Conservation (phyloP, 805 yeast genomes). For the Candida argentea region DNA sequence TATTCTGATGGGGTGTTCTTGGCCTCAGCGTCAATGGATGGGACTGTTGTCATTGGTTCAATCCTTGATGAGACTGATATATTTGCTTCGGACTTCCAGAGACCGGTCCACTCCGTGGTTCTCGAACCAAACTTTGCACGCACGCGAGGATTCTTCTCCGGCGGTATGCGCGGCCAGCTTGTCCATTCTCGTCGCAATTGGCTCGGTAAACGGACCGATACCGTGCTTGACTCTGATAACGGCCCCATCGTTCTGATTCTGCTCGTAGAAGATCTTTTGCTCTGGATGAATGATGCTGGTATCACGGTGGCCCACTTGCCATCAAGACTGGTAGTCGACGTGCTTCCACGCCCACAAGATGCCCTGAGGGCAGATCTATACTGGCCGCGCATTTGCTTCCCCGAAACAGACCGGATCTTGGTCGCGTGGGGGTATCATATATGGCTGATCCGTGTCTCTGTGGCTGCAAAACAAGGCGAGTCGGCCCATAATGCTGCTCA, state of each 20-base stretch:
- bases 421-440: constrained; percentile 79
- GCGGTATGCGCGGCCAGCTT: constrained; percentile 85
- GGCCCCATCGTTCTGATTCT: constrained; percentile 67
- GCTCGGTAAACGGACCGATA: constrained; percentile 76
- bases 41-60: constrained; percentile 78
- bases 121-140: constrained; percentile 59
- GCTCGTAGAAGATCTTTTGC: constrained; percentile 50
- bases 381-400: constrained; percentile 67
- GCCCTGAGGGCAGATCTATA: constrained; percentile 65
- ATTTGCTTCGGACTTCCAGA: constrained; percentile 66
- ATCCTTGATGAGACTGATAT: constrained; percentile 52
- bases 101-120: constrained; percentile 85
- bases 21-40: constrained; percentile 90
- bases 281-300: constrained; percentile 84
- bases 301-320: constrained; percentile 55
- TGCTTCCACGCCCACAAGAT: constrained; percentile 46
- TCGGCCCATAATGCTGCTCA: constrained; percentile 4
- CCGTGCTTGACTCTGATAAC: constrained; percentile 44
- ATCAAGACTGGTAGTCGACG: constrained; percentile 37
- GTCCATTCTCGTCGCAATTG: constrained; percentile 69
- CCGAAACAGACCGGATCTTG: constrained; percentile 55
- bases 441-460: constrained; percentile 51
- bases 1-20: constrained; percentile 64
- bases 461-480: constrained; percentile 4
- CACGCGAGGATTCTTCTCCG: constrained; percentile 63